These are phyloP conservation scores for Aspergillus fructus DNA, from an alignment of 2,329 filamentous ascomycete species.

Conservation along the genomic window DNA sequence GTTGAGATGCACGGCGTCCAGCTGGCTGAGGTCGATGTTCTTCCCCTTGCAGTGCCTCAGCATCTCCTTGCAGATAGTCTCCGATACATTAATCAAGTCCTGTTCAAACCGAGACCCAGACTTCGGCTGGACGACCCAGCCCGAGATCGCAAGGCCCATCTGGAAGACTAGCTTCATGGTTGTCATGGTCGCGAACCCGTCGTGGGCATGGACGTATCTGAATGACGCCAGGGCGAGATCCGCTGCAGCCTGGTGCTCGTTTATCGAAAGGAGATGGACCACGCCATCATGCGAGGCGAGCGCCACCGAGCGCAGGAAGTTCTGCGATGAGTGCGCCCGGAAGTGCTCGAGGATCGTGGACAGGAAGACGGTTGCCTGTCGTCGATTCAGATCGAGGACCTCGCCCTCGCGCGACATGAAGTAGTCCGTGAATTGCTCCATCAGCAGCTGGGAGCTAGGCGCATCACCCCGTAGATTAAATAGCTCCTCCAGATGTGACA, in stretches of 20 bases:
- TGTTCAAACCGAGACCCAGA: constrained; percentile 22
- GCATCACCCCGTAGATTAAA: constrained; percentile 27
- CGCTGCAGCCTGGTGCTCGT: constrained; percentile 30
- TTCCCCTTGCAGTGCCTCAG: constrained; percentile 40
- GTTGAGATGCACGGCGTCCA: constrained; percentile 43
- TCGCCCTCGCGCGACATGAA: constrained; percentile 34
- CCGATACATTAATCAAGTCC: constrained; percentile 42
- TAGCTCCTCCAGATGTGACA: constrained; percentile 35
- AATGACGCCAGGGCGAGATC: constrained; percentile 35
- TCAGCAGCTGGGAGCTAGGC: constrained; percentile 22
- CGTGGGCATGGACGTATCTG: constrained; percentile 34
- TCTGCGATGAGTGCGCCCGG: constrained; percentile 30
- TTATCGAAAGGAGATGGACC: constrained; percentile 26
- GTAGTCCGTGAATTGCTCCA: constrained; percentile 31
- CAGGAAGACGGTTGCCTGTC: constrained; percentile 32
- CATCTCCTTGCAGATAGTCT: constrained; percentile 42
- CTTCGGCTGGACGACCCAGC: constrained; percentile 35
- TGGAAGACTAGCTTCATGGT: constrained; percentile 38
- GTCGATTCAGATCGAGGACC: constrained; percentile 13
- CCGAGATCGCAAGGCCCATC: constrained; percentile 34
- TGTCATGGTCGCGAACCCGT: constrained; percentile 27
- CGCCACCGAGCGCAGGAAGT: constrained; percentile 38
- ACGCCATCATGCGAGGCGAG: constrained; percentile 34
- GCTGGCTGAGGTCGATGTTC: constrained; percentile 46
- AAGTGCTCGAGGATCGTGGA: constrained; percentile 35